phyloP scores from a whole-genome alignment of 495 filamentous ascomycete genomes.

The Gamarada debralockiae region DNA sequence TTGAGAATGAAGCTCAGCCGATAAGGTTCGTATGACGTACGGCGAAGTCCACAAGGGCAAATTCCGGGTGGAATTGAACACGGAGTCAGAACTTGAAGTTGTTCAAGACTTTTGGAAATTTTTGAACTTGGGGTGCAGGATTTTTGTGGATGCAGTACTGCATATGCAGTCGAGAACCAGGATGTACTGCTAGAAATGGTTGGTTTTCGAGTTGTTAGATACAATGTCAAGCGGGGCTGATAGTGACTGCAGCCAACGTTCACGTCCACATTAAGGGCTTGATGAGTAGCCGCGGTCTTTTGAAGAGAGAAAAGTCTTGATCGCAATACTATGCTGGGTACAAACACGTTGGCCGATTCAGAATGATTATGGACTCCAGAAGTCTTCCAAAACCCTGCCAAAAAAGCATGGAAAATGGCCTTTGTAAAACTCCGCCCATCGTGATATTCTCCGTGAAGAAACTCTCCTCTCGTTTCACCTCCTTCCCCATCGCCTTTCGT shows the following conservation, averaged over 20 bases:
- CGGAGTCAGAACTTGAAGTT: too few relatives aligned
- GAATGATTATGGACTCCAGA: slow-evolving; percentile 16
- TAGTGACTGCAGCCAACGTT: too few relatives aligned
- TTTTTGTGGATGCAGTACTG: too few relatives aligned
- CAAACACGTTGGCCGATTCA: slow-evolving; percentile 20
- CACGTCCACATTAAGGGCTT: too few relatives aligned
- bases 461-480: background rate
- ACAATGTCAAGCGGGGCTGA: too few relatives aligned
- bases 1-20: background rate
- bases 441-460: slow-evolving; percentile 19
- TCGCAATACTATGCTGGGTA: slow-evolving; percentile 25
- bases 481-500: background rate
- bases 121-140: too few relatives aligned
- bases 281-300: too few relatives aligned
- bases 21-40: background rate
- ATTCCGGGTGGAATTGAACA: too few relatives aligned
- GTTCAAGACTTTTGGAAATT: too few relatives aligned
- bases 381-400: slow-evolving; percentile 16
- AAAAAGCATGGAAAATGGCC: slow-evolving; percentile 19
- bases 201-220: too few relatives aligned
- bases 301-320: slow-evolving; percentile 17
- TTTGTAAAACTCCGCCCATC: slow-evolving; percentile 26
- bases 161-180: too few relatives aligned
- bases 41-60: background rate
- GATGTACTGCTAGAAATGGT: too few relatives aligned